Evolutionary conservation across 2,329 filamentous ascomycete genomes (phyloP), one percentile per base, ranked within the genome.

Genomic region (Scedosporium minutisporum): DNA sequence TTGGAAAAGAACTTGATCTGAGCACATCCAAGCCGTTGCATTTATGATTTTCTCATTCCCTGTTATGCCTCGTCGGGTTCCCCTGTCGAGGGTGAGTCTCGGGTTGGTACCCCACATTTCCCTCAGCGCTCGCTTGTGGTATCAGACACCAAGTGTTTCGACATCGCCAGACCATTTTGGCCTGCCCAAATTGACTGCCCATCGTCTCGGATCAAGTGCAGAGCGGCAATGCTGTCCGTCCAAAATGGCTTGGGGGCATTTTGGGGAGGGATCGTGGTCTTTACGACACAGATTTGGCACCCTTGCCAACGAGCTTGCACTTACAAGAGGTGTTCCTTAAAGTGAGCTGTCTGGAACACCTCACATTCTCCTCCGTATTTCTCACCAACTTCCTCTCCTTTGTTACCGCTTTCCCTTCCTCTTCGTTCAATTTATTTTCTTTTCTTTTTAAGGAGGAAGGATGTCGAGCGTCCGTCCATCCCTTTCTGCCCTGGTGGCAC

Each of bases 401-500:
- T 38, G 33, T 38, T 38, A n/a, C 51, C 51, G 6, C 51, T 27
- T 27, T 27, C 6, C 29, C 18, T 55, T 55, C 51, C 7, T 27
- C 23, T 27, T 12, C 21, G 16, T 18, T 21, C 16, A 1, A 48
- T 55, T 25, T 12, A 23, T 16, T 23, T 55, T 12, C 12, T 23
- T n/a, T 27, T 10, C 14, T 23, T 23, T 55, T 55, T 9, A 14
- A 4, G 44, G n/a, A 23, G 51, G 23, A 55, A 61, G 27, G 60
- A 61, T 61, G 61, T 57, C 44, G 61, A 62, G 18, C 61, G 51
- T 61, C 60, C 44, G 44, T 16, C 48, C 44, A n/a, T 58, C 57
- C 14, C 23, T 42, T 53, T 33, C 58, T 57, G 62, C 65, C 61
- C 48, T 66, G 42, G 57, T 60, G 59, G 60, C 65, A 46, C 57